Evolutionary conservation across 2,329 filamentous ascomycete genomes (phyloP).

Genomic region (Arthrobotrys sinensis): DNA sequence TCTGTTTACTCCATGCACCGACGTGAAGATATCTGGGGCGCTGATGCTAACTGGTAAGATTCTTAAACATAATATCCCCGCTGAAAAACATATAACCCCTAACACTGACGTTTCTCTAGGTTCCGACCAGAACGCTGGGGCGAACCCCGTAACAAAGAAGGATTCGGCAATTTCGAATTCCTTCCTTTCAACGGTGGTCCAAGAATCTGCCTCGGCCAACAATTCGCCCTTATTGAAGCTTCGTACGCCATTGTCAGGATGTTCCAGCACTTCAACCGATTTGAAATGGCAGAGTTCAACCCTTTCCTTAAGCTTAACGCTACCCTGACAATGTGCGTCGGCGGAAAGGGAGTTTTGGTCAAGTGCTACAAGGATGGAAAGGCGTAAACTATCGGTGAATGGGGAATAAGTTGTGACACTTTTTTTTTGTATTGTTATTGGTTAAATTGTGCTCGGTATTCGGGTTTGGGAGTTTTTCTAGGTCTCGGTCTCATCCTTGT

Average conservation of each 20-base stretch:
- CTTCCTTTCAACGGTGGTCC: slow-evolving; percentile 70
- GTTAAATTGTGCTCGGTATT: slow-evolving; percentile 9
- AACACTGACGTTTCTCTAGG: slow-evolving; percentile 27
- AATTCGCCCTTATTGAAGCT: slow-evolving; percentile 67
- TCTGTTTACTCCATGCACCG: slow-evolving; percentile 64
- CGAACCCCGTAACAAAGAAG: slow-evolving; percentile 47
- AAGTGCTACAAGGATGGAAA: slow-evolving; percentile 43
- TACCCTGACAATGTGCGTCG: slow-evolving; percentile 62
- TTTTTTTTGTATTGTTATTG: background rate
- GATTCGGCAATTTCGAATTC: slow-evolving; percentile 65
- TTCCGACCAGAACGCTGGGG: slow-evolving; percentile 59
- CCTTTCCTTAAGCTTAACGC: slow-evolving; percentile 55
- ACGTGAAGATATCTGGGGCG: slow-evolving; percentile 61
- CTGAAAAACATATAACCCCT: background rate
- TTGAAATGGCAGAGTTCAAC: slow-evolving; percentile 64
- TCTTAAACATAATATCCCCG: background rate
- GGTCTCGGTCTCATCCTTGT: background rate
- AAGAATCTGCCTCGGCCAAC: slow-evolving; percentile 69
- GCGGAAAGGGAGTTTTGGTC: slow-evolving; percentile 48
- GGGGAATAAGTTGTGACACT: background rate
- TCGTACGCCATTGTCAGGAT: slow-evolving; percentile 66
- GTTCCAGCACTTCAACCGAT: slow-evolving; percentile 66
- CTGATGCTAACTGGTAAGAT: slow-evolving; percentile 55
- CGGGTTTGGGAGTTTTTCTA: background rate
- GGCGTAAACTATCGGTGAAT: too few species aligned